Evolutionary conservation across 2,329 filamentous ascomycete genomes (phyloP).

Genomic region (Calonectria leucothoes): DNA sequence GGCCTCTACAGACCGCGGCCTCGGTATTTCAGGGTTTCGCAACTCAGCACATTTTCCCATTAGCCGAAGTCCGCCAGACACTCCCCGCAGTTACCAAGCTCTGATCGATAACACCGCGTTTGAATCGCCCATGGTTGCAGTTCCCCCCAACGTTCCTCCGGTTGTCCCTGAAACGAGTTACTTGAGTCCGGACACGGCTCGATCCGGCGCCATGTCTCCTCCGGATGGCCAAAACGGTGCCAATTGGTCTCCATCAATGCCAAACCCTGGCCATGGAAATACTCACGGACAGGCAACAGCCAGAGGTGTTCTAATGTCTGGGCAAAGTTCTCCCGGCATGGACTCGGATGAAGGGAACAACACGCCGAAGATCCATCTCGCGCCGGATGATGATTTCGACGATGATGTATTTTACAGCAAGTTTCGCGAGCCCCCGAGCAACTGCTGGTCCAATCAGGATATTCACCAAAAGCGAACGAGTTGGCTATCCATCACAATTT

Average conservation of each 20-base stretch:
- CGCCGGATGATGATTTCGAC: constrained; percentile 35
- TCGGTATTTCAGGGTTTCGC: constrained; percentile 32
- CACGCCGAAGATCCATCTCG: constrained; percentile 30
- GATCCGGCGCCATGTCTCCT: background rate
- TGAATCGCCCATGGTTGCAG: background rate
- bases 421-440: constrained; percentile 47
- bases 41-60: constrained; percentile 20
- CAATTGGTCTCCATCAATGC: constrained; percentile 38
- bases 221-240: constrained; percentile 17
- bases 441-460: constrained; percentile 47
- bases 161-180: constrained; percentile 5
- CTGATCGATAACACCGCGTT: constrained; percentile 22
- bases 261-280: constrained; percentile 13
- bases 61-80: constrained; percentile 34
- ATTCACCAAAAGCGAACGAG: constrained; percentile 47
- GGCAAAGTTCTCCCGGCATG: background rate
- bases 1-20: constrained; percentile 7
- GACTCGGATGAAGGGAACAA: constrained; percentile 20
- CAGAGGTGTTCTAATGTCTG: constrained; percentile 19
- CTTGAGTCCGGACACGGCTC: constrained; percentile 25
- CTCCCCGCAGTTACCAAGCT: constrained; percentile 35
- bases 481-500: constrained; percentile 63
- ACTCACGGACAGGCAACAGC: background rate
- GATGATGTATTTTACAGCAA: constrained; percentile 48
- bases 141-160: background rate